Evolutionary conservation across 768 basidiomycete genomes (phyloP).

Genomic region (Boletus fagicola): DNA sequence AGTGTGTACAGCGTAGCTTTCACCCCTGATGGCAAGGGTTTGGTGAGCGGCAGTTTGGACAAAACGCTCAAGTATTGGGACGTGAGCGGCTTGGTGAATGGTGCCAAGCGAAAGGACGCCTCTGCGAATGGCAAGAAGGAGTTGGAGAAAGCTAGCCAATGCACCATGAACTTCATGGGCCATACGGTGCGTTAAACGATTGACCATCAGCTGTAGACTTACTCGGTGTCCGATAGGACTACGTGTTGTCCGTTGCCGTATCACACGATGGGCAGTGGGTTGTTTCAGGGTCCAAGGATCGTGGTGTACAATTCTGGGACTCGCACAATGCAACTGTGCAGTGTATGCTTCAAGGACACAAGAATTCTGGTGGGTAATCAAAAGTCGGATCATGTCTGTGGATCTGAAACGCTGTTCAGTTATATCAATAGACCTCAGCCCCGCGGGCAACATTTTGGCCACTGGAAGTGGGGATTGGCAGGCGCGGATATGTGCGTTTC

Average conservation of each 20-base stretch:
- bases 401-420: conserved; percentile 38
- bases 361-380: conserved; percentile 59
- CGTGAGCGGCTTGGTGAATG: conserved; percentile 41
- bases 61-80: conserved; percentile 90
- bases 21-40: conserved; percentile 82
- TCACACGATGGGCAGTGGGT: conserved; percentile 94
- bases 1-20: conserved; percentile 90
- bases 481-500: conserved; percentile 61
- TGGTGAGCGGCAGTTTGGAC: conserved; percentile 90
- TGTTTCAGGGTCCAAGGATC: conserved; percentile 94
- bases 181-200: conserved; percentile 63
- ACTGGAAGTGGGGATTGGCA: conserved; percentile 72
- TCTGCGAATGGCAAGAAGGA: conserved; percentile 47
- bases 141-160: conserved; percentile 49
- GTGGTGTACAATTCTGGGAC: conserved; percentile 95
- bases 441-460: conserved; percentile 58
- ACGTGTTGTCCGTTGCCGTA: conserved; percentile 72
- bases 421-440: conserved; percentile 70
- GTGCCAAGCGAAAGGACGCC: conserved; percentile 34
- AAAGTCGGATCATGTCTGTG: not conserved
- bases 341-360: conserved; percentile 82
- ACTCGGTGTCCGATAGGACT: conserved; percentile 45
- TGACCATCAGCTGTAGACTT: not conserved
- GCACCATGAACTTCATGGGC: conserved; percentile 83
- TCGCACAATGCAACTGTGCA: conserved; percentile 76